phyloP scores from a whole-genome alignment of 495 filamentous ascomycete species.

The Trichodelitschia bisporula region DNA sequence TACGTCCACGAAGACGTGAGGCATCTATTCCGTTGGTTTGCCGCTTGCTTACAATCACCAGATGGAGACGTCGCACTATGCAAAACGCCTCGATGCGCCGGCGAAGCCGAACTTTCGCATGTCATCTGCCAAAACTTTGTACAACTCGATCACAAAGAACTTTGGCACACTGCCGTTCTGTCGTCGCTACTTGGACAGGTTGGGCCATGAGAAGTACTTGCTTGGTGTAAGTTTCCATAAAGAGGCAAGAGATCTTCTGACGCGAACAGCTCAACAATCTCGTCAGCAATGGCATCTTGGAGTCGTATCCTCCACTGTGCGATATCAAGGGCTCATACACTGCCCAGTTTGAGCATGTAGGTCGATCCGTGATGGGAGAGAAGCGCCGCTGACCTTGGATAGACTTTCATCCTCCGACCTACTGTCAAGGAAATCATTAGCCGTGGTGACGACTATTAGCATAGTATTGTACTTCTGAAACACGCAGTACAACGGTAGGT shows the following conservation, averaged over 20 bases:
- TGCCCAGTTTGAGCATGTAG: conserved; percentile 84
- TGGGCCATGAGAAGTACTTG: conserved; percentile 34
- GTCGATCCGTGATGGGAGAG: conserved; percentile 9
- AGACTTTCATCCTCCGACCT: conserved; percentile 73
- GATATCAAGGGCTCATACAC: conserved; percentile 92
- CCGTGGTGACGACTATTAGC: conserved; percentile 66
- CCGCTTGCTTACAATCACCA: too few species aligned
- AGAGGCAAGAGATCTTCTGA: conserved; percentile 9
- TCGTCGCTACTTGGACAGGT: conserved; percentile 35
- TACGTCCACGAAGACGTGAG: conserved; percentile 16
- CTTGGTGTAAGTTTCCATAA: conserved; percentile 23
- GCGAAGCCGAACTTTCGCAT: conserved; percentile 24
- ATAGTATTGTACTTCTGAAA: too few species aligned
- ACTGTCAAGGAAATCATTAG: conserved; percentile 86
- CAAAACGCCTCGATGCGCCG: conserved; percentile 25
- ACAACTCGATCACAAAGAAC: conserved; percentile 36
- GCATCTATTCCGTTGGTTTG: too few species aligned
- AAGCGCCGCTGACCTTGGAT: background rate
- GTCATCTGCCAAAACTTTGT: conserved; percentile 29
- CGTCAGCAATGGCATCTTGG: conserved; percentile 60
- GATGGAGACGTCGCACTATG: conserved; percentile 29
- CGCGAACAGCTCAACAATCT: conserved; percentile 90
- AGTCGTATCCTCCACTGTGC: conserved; percentile 68
- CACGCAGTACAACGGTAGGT: too few species aligned
- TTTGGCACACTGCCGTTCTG: conserved; percentile 38